Percentiles rank a stretch among this genome's conserved stretches.
Evolutionary conservation across 2,329 filamentous ascomycete genomes (phyloP).

Genomic region (Microascus cirrosus): DNA sequence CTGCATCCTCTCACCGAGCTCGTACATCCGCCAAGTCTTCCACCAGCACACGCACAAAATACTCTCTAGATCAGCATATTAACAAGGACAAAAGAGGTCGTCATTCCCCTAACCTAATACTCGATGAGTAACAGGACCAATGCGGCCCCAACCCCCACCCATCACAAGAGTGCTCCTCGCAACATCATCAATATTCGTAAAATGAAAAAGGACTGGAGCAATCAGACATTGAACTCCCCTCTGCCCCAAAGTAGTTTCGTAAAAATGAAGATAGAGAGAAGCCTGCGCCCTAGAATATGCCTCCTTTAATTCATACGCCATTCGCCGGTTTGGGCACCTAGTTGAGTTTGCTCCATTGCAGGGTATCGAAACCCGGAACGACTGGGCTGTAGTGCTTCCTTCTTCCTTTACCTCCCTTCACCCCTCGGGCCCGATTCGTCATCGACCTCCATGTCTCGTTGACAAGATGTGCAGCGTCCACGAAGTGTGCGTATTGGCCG

Average conservation of each 20-base stretch:
- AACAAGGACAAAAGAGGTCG: too few species aligned
- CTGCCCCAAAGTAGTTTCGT: background rate
- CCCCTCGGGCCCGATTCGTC: background rate
- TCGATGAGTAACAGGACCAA: too few species aligned
- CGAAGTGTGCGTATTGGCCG: background rate
- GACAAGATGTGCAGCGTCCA: background rate
- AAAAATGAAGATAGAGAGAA: background rate
- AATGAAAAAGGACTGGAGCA: background rate
- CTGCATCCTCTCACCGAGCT: too few species aligned
- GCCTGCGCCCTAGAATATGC: conserved; percentile 5
- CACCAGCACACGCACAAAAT: too few species aligned
- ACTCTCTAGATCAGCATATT: too few species aligned
- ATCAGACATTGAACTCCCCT: background rate
- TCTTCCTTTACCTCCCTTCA: background rate
- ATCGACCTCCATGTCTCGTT: background rate
- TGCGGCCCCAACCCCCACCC: too few species aligned
- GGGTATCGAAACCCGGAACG: conserved; percentile 12
- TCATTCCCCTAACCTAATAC: too few species aligned
- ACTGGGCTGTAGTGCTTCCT: background rate
- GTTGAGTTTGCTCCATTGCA: conserved; percentile 19
- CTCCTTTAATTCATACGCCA: conserved; percentile 22
- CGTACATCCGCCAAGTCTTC: too few species aligned
- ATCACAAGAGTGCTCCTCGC: too few species aligned
- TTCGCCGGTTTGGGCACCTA: conserved; percentile 24
- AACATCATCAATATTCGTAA: background rate